A percentile compares a stretch with the other conserved stretches of the same genome.
phyloP scores from a whole-genome alignment of 2,329 filamentous ascomycete species.

The Arthrobotrys iridis region DNA sequence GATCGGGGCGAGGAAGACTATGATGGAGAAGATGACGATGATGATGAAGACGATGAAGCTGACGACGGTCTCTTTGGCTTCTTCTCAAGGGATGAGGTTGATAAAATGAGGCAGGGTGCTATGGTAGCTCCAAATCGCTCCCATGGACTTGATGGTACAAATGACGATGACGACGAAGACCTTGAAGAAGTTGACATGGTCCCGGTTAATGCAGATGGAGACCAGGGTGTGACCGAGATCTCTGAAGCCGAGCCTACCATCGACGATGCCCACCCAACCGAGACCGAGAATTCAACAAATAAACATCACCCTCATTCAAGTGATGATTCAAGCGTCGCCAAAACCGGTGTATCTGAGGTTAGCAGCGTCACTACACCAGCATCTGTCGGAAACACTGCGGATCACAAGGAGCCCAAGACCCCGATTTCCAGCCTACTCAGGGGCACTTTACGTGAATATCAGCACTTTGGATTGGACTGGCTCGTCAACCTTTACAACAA shows the following conservation, averaged over 20 bases:
- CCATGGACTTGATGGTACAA: constrained; percentile 28
- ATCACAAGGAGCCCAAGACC: constrained; percentile 65
- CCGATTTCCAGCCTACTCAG: constrained; percentile 83
- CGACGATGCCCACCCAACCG: constrained; percentile 27
- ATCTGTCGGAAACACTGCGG: constrained; percentile 24
- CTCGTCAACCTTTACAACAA: constrained; percentile 90
- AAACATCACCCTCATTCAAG: constrained; percentile 21
- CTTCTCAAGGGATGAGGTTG: constrained; percentile 70
- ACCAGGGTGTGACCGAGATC: constrained; percentile 38
- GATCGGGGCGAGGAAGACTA: constrained; percentile 62
- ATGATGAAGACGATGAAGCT: constrained; percentile 63
- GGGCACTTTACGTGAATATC: constrained; percentile 91
- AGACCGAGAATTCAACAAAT: constrained; percentile 38
- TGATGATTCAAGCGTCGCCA: constrained; percentile 55
- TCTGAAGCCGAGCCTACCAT: constrained; percentile 31
- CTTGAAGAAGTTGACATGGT: constrained; percentile 56
- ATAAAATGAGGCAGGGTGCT: constrained; percentile 64
- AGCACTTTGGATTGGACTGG: constrained; percentile 97
- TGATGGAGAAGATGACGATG: constrained; percentile 63
- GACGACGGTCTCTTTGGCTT: constrained; percentile 66
- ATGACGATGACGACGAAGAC: constrained; percentile 58
- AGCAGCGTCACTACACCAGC: constrained; percentile 56
- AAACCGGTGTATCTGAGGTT: constrained; percentile 57
- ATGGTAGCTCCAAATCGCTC: constrained; percentile 59
- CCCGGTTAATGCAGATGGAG: constrained; percentile 58